These are phyloP conservation scores for Leccinum longicurvipes DNA, from an alignment of 768 basidiomycete genomes.

Conservation along the genomic window DNA sequence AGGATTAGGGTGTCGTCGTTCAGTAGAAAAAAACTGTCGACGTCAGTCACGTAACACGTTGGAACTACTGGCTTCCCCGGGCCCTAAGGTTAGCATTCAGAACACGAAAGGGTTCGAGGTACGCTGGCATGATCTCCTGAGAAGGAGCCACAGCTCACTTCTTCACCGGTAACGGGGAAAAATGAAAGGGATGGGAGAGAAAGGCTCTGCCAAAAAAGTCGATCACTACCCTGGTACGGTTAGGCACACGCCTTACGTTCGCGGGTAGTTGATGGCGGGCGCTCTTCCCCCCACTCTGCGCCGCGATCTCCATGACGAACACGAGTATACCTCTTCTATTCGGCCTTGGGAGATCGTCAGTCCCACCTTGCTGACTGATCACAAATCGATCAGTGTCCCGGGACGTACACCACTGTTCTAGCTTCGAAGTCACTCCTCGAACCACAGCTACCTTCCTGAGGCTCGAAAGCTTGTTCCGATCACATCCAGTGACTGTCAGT, in stretches of 20 bases:
- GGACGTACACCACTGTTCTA: not conserved
- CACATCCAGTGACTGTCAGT: slow-evolving; percentile 3
- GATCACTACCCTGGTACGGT: not conserved
- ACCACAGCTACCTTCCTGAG: slow-evolving; percentile 14
- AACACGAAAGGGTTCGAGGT: not conserved
- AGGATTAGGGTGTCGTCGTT: not conserved
- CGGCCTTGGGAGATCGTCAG: not conserved
- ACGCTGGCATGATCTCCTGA: not conserved
- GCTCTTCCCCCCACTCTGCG: not conserved
- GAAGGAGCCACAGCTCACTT: not conserved
- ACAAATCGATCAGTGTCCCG: not conserved
- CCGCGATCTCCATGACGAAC: not conserved
- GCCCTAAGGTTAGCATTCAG: not conserved
- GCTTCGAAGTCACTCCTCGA: slow-evolving; percentile 2
- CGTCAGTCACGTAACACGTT: not conserved
- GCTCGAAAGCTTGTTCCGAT: slow-evolving; percentile 4
- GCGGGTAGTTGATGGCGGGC: not conserved
- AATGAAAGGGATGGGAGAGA: not conserved
- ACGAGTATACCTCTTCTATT: not conserved
- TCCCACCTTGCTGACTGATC: not conserved
- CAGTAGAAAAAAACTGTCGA: not conserved
- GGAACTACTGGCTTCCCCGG: not conserved
- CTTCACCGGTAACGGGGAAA: not conserved
- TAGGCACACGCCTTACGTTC: not conserved
- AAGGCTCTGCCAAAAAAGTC: not conserved